A percentile compares a stretch with the other conserved stretches of the same genome.
phyloP scores from a whole-genome alignment of 768 basidiomycete genomes.

The Tremella fuciformis region DNA sequence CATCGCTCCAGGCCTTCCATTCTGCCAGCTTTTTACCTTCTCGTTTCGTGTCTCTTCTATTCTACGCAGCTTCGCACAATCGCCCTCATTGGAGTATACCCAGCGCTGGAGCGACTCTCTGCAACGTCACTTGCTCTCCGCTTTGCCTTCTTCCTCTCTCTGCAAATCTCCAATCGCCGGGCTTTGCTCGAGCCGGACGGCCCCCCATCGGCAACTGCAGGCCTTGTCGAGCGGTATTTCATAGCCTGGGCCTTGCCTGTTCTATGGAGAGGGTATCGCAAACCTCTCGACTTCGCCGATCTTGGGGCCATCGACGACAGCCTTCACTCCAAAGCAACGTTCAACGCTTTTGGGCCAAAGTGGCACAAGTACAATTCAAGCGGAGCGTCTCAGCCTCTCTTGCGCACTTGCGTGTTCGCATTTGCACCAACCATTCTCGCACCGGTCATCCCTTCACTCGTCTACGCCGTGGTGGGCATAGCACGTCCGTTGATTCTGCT shows the following conservation, averaged over 20 bases:
- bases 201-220: slow-evolving; percentile 16
- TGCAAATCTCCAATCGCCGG: slow-evolving; percentile 17
- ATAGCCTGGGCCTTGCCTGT: slow-evolving; percentile 17
- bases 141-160: slow-evolving; percentile 12
- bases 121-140: not conserved
- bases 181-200: slow-evolving; percentile 10
- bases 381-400: slow-evolving; percentile 16
- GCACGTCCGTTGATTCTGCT: slow-evolving; percentile 18
- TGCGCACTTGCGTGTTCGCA: slow-evolving; percentile 10
- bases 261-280: slow-evolving; percentile 13
- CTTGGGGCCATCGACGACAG: slow-evolving; percentile 18
- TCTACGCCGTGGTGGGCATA: slow-evolving; percentile 12
- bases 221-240: slow-evolving; percentile 19
- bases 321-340: slow-evolving; percentile 10
- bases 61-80: slow-evolving; percentile 15
- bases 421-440: slow-evolving; percentile 1
- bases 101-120: not conserved
- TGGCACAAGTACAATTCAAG: slow-evolving; percentile 7
- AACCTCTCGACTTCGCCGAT: slow-evolving; percentile 15
- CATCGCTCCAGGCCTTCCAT: slow-evolving; percentile 14
- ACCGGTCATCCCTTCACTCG: slow-evolving; percentile 16
- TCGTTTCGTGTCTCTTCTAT: slow-evolving; percentile 14
- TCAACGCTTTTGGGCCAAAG: slow-evolving; percentile 9
- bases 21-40: slow-evolving; percentile 20
- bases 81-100: not conserved